Percentiles rank a stretch among this genome's conserved stretches.
These are phyloP conservation scores for Picea abies DNA, from an alignment of 83 land plant species.

Conservation along the genomic window DNA sequence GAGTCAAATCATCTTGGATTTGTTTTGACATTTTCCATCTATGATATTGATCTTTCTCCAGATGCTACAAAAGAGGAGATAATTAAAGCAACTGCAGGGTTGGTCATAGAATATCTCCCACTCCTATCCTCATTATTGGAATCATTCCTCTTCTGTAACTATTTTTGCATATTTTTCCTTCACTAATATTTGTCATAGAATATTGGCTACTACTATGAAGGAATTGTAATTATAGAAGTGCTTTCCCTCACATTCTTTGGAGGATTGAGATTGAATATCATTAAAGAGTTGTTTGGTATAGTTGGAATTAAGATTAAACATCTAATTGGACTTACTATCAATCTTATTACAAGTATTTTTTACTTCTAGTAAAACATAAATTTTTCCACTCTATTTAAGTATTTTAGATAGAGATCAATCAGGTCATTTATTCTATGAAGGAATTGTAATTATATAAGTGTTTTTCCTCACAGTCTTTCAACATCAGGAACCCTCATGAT, in stretches of 20 bases:
- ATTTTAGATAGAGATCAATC: too few species aligned
- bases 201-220: conserved; percentile 34
- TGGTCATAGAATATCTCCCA: neutral
- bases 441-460: conserved; percentile 34
- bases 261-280: neutral
- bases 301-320: neutral
- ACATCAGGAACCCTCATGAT: too few species aligned
- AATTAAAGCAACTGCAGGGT: conserved; percentile 53
- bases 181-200: too few species aligned
- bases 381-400: too few species aligned
- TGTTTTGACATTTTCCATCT: conserved; percentile 59
- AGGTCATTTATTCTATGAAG: conserved; percentile 19
- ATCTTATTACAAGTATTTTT: too few species aligned
- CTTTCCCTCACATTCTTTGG: conserved; percentile 29
- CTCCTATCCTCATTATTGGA: too few species aligned
- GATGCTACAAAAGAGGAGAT: conserved; percentile 50
- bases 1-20: conserved; percentile 20
- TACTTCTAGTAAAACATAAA: too few species aligned
- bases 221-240: conserved; percentile 35
- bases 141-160: too few species aligned
- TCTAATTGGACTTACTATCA: neutral
- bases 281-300: conserved; percentile 13
- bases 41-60: conserved; percentile 38
- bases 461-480: conserved; percentile 28
- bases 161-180: too few species aligned